phyloP scores from a whole-genome alignment of 78 protist species.

The Isochrysis galbana region DNA sequence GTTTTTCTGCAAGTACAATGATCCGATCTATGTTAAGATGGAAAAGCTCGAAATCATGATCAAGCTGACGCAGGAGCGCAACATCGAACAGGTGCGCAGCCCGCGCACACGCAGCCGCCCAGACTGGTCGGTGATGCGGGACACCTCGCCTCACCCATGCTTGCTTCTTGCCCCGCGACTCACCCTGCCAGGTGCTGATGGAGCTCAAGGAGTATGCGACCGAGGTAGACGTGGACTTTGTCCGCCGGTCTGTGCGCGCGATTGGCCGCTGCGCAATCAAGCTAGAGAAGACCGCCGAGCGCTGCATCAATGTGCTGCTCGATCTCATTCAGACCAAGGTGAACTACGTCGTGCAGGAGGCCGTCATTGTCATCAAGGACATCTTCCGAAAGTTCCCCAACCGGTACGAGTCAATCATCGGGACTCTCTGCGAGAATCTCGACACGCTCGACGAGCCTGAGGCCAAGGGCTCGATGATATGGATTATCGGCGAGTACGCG shows the following conservation, averaged over 20 bases:
- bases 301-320: constrained; percentile 89
- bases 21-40: constrained; percentile 98
- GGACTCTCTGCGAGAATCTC: constrained; percentile 93
- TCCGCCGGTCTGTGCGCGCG: constrained; percentile 92
- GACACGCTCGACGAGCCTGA: constrained; percentile 99
- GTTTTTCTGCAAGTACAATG: constrained; percentile 98
- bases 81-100: constrained; percentile 73
- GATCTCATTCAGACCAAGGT: constrained; percentile 89
- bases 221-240: constrained; percentile 96
- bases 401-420: constrained; percentile 95
- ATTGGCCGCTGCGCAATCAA: constrained; percentile 97
- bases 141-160: too few species aligned
- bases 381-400: constrained; percentile 93
- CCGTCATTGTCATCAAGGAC: constrained; percentile 97
- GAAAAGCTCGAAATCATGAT: constrained; percentile 98
- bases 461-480: constrained; percentile 98
- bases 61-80: constrained; percentile 87
- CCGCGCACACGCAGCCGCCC: too few species aligned
- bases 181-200: constrained; percentile 59
- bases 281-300: constrained; percentile 77
- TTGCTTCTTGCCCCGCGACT: too few species aligned
- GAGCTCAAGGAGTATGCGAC: constrained; percentile 90
- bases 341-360: constrained; percentile 99
- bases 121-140: too few species aligned
- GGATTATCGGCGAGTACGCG: constrained; percentile 99